Evolutionary conservation across 345 rosid genomes (phyloP), one percentile per base, ranked within the genome.

Genomic region (Eucalyptus cloeziana): DNA sequence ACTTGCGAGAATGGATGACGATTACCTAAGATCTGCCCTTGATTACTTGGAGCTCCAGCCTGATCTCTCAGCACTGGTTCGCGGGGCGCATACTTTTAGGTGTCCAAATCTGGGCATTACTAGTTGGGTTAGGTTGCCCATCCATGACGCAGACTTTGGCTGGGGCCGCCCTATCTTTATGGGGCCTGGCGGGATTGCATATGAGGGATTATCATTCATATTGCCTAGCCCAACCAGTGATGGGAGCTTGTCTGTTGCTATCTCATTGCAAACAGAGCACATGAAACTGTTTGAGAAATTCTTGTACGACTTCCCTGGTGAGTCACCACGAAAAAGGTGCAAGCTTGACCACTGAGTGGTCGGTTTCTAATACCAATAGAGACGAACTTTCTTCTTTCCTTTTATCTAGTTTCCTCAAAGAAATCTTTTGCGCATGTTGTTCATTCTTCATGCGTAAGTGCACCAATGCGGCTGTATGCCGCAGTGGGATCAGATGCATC

Each of bases 121-220:
- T 24, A 96, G 98, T 88, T 97, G 99, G 99, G 96, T 89, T 67
- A 94, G 98, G 89, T 89, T 97, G 89, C 98, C 99, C 14, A 95
- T 96, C 88, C 96, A 97, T 86, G 98, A 96, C 33, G 98, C 98
- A 13, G 99, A 97, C 91, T 97, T 97, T 44, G 99, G 99, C 6
- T 97, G 99, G 99, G 99, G 99, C 7, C 92, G 99, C 33, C 99
- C 98, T 58, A 94, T 97, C 27, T 96, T 95, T 69, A 96, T 97
- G 99, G 99, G 99, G 43, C 99, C 99, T 33, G 99, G 99, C 76
- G 96, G 98, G 22, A 94, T 95, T 81, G 94, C 98, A 40, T 96
- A 94, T 51, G 99, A 97, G 89, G 99, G 99, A 49, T 88, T 95
- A 54, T 94, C 99, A 3, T 95, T 96, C 92, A 91, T 96, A 71